Percentiles rank a stretch among this genome's conserved stretches.
Evolutionary conservation across 371 early-diverging fungal genomes (phyloP).

Genomic region (Capillidium rhysosporum): DNA sequence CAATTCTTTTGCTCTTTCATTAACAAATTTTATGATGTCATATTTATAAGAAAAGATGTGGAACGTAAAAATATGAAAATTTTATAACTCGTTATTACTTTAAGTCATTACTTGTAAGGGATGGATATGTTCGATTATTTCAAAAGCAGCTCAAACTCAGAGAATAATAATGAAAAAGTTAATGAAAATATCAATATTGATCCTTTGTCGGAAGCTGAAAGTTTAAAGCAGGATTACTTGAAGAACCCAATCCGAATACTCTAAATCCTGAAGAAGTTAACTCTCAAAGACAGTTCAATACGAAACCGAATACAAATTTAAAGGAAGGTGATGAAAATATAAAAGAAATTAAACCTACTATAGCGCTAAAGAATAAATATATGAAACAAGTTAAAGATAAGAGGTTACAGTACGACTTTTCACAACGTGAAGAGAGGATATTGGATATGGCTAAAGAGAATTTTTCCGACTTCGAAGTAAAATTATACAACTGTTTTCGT

Average conservation of each 20-base stretch:
- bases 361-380: background rate
- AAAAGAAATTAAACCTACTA: background rate
- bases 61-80: too few relatives aligned
- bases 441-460: background rate
- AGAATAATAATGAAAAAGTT: too few relatives aligned
- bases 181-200: background rate
- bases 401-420: background rate
- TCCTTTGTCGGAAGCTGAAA: background rate
- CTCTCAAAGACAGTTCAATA: too few relatives aligned
- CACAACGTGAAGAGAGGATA: background rate
- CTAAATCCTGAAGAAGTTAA: background rate
- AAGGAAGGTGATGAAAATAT: too few relatives aligned
- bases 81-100: too few relatives aligned
- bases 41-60: too few relatives aligned
- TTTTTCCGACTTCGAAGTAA: background rate
- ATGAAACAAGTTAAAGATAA: background rate
- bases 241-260: background rate
- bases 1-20: too few relatives aligned
- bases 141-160: too few relatives aligned
- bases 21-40: too few relatives aligned
- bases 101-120: too few relatives aligned
- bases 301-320: background rate
- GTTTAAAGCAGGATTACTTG: background rate
- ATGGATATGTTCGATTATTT: too few relatives aligned
- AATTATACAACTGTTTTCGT: background rate